These are phyloP conservation scores for Penicillium thymicola DNA, from an alignment of 2,329 filamentous ascomycete genomes.

Conservation along the genomic window DNA sequence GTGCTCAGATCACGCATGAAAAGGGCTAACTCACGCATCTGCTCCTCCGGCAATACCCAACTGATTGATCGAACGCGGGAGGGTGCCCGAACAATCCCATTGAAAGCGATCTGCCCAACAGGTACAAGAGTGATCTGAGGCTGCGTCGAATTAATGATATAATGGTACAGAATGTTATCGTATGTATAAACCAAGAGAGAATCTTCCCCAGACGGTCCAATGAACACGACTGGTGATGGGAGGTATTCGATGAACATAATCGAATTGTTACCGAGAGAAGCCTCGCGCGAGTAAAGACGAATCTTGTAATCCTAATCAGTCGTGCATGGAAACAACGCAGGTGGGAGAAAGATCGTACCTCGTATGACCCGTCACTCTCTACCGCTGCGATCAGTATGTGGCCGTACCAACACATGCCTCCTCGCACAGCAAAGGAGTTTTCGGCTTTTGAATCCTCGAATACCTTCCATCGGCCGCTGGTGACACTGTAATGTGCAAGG, in stretches of 20 bases:
- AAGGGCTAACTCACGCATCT: constrained; percentile 59
- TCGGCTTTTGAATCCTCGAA: constrained; percentile 79
- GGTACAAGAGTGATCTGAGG: constrained; percentile 76
- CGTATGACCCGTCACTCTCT: constrained; percentile 77
- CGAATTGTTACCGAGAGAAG: constrained; percentile 68
- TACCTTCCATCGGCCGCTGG: constrained; percentile 92
- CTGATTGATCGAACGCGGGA: constrained; percentile 88
- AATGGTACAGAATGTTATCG: constrained; percentile 93
- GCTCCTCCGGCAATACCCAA: constrained; percentile 91
- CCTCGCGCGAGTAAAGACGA: constrained; percentile 88
- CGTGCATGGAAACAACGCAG: neutral
- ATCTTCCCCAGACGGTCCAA: constrained; percentile 86
- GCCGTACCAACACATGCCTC: constrained; percentile 98
- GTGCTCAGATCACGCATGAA: neutral
- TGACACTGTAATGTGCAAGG: constrained; percentile 91
- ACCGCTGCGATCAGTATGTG: constrained; percentile 91
- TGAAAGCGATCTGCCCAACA: constrained; percentile 96
- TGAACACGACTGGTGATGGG: constrained; percentile 80
- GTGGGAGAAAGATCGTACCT: constrained; percentile 47
- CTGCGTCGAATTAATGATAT: constrained; percentile 72
- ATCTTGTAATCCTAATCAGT: constrained; percentile 48
- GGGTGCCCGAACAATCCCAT: constrained; percentile 92
- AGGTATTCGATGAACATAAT: constrained; percentile 74
- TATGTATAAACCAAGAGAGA: constrained; percentile 95
- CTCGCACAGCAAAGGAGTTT: constrained; percentile 86